Conservation (phyloP, 331 rosid species). For the Rhamnella rubrinervis region DNA sequence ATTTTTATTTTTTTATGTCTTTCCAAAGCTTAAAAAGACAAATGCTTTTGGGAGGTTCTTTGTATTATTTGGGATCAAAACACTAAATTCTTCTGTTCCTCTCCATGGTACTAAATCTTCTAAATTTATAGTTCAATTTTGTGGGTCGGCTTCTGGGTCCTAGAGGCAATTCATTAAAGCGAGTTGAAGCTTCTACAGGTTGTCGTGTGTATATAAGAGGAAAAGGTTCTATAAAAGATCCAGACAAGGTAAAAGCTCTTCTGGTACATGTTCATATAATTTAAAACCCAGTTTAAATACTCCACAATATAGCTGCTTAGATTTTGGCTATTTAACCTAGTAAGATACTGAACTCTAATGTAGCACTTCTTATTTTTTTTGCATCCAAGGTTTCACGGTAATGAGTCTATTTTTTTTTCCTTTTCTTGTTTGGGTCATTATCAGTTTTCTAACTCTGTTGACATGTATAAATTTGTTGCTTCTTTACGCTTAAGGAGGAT, state of each 20-base stretch:
- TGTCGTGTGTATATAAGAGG: conserved; percentile 98
- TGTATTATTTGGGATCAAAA: background rate
- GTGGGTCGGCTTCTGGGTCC: conserved; percentile 98
- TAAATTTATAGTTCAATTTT: conserved; percentile 73
- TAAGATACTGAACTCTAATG: background rate
- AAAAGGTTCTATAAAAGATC: conserved; percentile 88
- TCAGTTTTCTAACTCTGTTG: conserved; percentile 8
- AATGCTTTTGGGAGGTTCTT: conserved; percentile 1
- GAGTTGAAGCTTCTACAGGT: conserved; percentile 94
- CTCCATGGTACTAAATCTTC: conserved; percentile 23
- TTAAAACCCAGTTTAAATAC: background rate
- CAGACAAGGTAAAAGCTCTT: conserved; percentile 63
- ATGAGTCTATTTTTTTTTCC: background rate
- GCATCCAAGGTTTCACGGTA: background rate
- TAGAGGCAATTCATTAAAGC: conserved; percentile 88
- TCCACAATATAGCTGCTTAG: background rate
- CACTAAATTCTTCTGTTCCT: background rate
- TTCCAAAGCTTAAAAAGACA: background rate
- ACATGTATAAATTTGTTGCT: conserved; percentile 21
- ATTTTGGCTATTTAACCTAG: background rate
- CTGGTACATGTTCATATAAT: background rate
- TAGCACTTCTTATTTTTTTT: background rate
- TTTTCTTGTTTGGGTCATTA: background rate
- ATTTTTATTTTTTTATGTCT: background rate
- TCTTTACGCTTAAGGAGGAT: conserved; percentile 59